Base-by-base conservation (phyloP, 2,329 filamentous ascomycete species). In the Penicillium sp. region DNA sequence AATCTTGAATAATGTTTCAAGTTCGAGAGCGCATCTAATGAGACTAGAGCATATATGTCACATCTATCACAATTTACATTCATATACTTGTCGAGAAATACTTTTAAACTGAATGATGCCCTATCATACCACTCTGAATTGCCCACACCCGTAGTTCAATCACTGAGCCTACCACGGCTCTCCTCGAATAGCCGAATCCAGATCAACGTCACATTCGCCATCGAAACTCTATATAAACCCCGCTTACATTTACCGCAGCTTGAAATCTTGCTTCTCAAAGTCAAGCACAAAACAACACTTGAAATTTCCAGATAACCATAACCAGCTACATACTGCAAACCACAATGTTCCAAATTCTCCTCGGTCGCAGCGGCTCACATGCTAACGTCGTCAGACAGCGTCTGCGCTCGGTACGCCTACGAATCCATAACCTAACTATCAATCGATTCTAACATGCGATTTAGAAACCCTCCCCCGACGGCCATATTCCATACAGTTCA, bases 311-410 rank as follows among this genome's bases (percentile, higher is more conserved):
- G 35, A 41, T 19, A 15, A 21, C 52, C 11, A 54, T 21, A 45
- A 55, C 52, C 17, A 41, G 19, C 51, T 13, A 30, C 15, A 48
- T 21, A 48, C 3, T n/a, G 26, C 9, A 44, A 11, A 26, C 5
- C 26, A 61, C n/a, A 55, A 62, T 62, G 60, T 62, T 50, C 38
- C 60, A 62, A 62, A 62, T 62, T 13, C 55, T 62, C 19, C 55
- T 62, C 6, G 60, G 60, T 41, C 60, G 60, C 45, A 41, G 55
- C 4, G 50, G 60, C 44, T 55, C 55, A n/a, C 55, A 58, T 15
- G 60, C 51, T 3, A 38, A 29, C 7, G 47, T 38, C 23, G 26
- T 60, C 21, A 50, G 60, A 11, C 60, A 49, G 13, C 55, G 55
- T 8, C 23, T 62, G 9, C 55, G 55, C n/a, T 46, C 50, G 15